Percentiles rank a stretch among this genome's conserved stretches.
These are phyloP conservation scores for Mycosarcoma maydis DNA, from an alignment of 1,284 basidiomycete genomes.

Conservation along the genomic window DNA sequence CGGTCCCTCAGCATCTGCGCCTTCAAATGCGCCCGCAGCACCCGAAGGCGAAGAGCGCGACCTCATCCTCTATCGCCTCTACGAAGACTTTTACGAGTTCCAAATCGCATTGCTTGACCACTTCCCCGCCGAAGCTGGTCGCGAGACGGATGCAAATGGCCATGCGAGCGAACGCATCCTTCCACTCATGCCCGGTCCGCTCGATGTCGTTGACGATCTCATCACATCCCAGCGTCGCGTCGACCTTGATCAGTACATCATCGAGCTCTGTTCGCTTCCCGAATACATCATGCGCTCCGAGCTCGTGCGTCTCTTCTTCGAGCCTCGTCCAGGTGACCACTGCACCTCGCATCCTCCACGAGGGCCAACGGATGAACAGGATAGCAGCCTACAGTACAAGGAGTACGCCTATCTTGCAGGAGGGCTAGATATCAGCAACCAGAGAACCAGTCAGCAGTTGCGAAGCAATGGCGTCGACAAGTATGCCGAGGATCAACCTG, in stretches of 20 bases:
- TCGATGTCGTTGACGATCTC: slow-evolving; percentile 80
- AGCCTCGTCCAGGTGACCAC: slow-evolving; percentile 83
- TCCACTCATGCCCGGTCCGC: slow-evolving; percentile 95
- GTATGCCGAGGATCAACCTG: slow-evolving; percentile 47
- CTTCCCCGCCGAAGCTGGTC: slow-evolving; percentile 39
- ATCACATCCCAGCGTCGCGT: slow-evolving; percentile 82
- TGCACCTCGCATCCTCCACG: slow-evolving; percentile 54
- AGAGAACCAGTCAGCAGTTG: slow-evolving; percentile 18
- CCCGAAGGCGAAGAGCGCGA: slow-evolving; percentile 71
- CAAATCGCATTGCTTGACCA: slow-evolving; percentile 77
- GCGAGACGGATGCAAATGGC: slow-evolving; percentile 64
- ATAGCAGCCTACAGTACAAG: slow-evolving; percentile 28
- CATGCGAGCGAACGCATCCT: slow-evolving; percentile 75
- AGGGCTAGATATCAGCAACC: slow-evolving; percentile 9
- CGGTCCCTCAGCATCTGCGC: slow-evolving; percentile 35
- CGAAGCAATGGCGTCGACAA: slow-evolving; percentile 31
- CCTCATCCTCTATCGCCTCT: slow-evolving; percentile 90
- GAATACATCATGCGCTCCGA: slow-evolving; percentile 83
- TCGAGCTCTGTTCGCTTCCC: slow-evolving; percentile 77
- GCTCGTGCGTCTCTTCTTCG: slow-evolving; percentile 84
- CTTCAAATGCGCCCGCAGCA: slow-evolving; percentile 42
- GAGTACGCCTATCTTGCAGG: slow-evolving; percentile 41
- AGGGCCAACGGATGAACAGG: slow-evolving; percentile 19
- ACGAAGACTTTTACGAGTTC: slow-evolving; percentile 98
- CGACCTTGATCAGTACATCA: slow-evolving; percentile 89